These are phyloP conservation scores for Lactarius evosmus DNA, from an alignment of 768 basidiomycete genomes.

Conservation along the genomic window DNA sequence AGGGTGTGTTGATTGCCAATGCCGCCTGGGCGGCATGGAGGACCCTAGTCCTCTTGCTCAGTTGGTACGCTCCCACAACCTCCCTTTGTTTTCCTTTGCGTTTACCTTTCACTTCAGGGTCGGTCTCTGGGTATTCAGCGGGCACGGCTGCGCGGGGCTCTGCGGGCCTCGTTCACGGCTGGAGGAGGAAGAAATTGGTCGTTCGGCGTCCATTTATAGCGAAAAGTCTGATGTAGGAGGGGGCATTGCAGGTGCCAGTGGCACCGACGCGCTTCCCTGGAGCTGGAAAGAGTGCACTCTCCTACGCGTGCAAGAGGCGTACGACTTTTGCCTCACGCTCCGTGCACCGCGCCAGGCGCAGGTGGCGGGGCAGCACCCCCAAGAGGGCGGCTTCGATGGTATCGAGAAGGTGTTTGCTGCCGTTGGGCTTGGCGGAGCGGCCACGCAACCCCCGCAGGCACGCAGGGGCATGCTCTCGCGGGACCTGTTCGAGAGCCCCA, in stretches of 20 bases:
- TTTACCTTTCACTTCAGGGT: conserved; percentile 43
- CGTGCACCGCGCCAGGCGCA: conserved; percentile 35
- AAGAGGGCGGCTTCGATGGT: conserved; percentile 43
- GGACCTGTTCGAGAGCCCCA: conserved; percentile 62
- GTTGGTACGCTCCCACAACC: conserved; percentile 48
- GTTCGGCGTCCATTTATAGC: conserved; percentile 49
- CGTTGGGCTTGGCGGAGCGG: conserved; percentile 45
- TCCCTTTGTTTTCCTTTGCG: not conserved
- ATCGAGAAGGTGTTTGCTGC: conserved; percentile 60
- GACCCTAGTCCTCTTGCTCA: conserved; percentile 58
- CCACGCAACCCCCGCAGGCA: conserved; percentile 46
- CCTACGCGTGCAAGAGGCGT: conserved; percentile 70
- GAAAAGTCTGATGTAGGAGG: conserved; percentile 44
- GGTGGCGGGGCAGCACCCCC: conserved; percentile 32
- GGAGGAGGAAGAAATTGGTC: conserved; percentile 77
- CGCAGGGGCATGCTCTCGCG: conserved; percentile 56
- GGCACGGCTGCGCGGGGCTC: conserved; percentile 73
- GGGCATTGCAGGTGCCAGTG: not conserved
- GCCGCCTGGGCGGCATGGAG: conserved; percentile 81
- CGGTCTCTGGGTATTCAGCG: conserved; percentile 76
- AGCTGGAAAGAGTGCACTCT: conserved; percentile 72
- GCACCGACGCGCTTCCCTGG: conserved; percentile 60
- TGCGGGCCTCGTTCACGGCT: conserved; percentile 81
- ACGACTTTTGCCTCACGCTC: conserved; percentile 69
- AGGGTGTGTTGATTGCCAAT: conserved; percentile 77